Conservation (phyloP, 2,329 filamentous ascomycete genomes). For the Calcarisporium arbuscula region DNA sequence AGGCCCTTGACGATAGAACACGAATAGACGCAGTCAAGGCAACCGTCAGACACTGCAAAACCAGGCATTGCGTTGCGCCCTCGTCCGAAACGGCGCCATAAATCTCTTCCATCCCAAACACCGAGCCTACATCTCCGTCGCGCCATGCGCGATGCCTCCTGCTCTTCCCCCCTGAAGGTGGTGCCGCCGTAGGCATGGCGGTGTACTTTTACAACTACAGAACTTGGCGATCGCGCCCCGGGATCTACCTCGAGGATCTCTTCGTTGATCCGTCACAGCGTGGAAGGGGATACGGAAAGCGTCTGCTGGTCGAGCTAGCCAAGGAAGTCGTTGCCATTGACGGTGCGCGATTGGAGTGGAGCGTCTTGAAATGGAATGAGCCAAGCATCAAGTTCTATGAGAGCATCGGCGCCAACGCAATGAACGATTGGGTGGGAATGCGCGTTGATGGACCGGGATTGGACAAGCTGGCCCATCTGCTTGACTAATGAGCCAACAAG, state of each 20-base stretch:
- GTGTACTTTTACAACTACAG: constrained; percentile 95
- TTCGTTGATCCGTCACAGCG: constrained; percentile 68
- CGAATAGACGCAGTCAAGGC: constrained; percentile 69
- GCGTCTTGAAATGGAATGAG: constrained; percentile 88
- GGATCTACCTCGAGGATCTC: constrained; percentile 92
- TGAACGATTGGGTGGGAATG: constrained; percentile 71
- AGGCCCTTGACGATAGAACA: constrained; percentile 84
- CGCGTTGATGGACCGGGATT: constrained; percentile 64
- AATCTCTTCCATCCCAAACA: constrained; percentile 29
- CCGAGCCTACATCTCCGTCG: constrained; percentile 47
- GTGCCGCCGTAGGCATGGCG: constrained; percentile 68
- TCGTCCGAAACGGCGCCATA: constrained; percentile 38
- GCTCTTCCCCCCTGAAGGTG: constrained; percentile 44
- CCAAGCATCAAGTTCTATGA: constrained; percentile 85
- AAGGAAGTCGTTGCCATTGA: constrained; percentile 66
- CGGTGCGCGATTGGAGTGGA: constrained; percentile 80
- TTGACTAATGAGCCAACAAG: constrained; percentile 22
- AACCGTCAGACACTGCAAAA: constrained; percentile 63
- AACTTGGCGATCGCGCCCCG: constrained; percentile 82
- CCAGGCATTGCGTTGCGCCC: constrained; percentile 75
- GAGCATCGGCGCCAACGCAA: constrained; percentile 57
- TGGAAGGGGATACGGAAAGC: constrained; percentile 72
- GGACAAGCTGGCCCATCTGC: constrained; percentile 48
- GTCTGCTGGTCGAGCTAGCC: constrained; percentile 69
- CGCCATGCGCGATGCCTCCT: constrained; percentile 73